phyloP scores from a whole-genome alignment of 495 filamentous ascomycete genomes.

The Chlorociboria aeruginascens region DNA sequence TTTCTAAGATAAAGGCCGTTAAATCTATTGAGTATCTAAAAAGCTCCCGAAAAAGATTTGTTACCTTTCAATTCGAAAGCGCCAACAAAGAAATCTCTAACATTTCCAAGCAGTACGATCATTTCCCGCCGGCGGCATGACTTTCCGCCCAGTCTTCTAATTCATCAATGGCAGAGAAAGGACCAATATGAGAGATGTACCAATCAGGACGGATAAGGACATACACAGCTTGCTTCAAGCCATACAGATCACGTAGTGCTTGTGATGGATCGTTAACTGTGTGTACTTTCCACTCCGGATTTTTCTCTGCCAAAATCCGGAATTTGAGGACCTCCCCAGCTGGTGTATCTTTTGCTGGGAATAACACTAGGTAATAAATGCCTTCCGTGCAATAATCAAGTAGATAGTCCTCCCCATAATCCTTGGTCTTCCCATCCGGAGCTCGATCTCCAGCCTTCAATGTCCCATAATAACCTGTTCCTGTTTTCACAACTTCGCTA shows the following conservation, averaged over 20 bases:
- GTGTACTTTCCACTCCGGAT: not conserved
- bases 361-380: conserved; percentile 24
- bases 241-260: conserved; percentile 15
- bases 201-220: conserved; percentile 30
- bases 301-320: not conserved
- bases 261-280: not conserved
- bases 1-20: too few relatives aligned
- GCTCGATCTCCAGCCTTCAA: conserved; percentile 25
- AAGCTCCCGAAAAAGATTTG: too few relatives aligned
- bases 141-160: conserved; percentile 15
- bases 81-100: too few relatives aligned
- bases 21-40: too few relatives aligned
- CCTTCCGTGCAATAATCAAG: conserved; percentile 20
- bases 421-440: conserved; percentile 20
- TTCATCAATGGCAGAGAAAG: conserved; percentile 18
- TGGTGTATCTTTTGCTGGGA: conserved; percentile 16
- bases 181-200: conserved; percentile 28
- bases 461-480: conserved; percentile 15
- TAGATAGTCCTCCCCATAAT: conserved; percentile 11
- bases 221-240: conserved; percentile 23
- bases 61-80: too few relatives aligned
- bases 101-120: too few relatives aligned
- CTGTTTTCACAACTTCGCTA: conserved; percentile 22
- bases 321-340: conserved; percentile 6
- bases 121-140: too few relatives aligned